Evolutionary conservation across 148 eudicot genomes (phyloP).

Genomic region (Chenopodium suecicum): DNA sequence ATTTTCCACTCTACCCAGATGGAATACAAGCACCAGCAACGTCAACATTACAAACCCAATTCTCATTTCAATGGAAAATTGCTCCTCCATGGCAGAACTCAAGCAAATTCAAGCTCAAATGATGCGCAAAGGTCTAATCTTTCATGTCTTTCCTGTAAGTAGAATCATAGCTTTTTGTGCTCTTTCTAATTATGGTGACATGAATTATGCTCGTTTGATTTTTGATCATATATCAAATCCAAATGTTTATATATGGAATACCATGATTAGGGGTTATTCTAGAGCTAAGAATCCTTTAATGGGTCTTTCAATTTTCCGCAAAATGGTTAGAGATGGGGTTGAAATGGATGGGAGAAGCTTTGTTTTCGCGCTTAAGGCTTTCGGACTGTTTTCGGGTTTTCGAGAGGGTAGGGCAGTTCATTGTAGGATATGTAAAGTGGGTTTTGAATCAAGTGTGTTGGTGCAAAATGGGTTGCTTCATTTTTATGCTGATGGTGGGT

Average conservation of each 20-base stretch:
- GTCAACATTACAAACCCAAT: conserved; percentile 62
- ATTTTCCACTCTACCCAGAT: conserved; percentile 33
- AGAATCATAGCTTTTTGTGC: conserved; percentile 56
- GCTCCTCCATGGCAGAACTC: conserved; percentile 54
- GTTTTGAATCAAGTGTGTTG: conserved; percentile 46
- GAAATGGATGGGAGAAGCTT: conserved; percentile 60
- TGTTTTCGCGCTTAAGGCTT: conserved; percentile 60
- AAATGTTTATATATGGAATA: conserved; percentile 71
- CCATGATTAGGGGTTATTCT: conserved; percentile 61
- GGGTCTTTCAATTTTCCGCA: conserved; percentile 46
- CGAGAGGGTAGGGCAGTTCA: conserved; percentile 43
- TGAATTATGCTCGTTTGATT: conserved; percentile 41
- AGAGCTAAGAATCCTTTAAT: conserved; percentile 26
- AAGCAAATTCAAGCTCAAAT: conserved; percentile 73
- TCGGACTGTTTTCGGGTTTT: conserved; percentile 34
- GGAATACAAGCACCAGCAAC: conserved; percentile 51
- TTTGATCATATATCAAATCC: conserved; percentile 42
- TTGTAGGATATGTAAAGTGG: conserved; percentile 49
- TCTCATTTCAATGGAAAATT: conserved; percentile 51
- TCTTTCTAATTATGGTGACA: conserved; percentile 43
- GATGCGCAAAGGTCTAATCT: conserved; percentile 53
- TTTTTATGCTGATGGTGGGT: conserved; percentile 40
- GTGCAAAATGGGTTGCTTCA: conserved; percentile 61
- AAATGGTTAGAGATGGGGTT: conserved; percentile 42
- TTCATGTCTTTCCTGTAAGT: conserved; percentile 58